Base-by-base conservation (phyloP, 164 flowering plant species). In the Piper longum region DNA sequence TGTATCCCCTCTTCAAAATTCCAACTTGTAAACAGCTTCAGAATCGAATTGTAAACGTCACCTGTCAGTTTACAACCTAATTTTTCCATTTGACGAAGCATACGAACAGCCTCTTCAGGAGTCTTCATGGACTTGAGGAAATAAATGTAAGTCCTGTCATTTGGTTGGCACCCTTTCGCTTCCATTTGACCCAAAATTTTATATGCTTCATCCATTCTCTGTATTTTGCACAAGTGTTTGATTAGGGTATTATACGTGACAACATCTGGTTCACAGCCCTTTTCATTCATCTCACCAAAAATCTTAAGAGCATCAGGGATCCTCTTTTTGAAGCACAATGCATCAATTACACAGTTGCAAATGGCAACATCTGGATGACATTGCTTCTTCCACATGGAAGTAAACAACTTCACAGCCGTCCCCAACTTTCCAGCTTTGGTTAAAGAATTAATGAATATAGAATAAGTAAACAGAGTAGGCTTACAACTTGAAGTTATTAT, bases 241-340 rank as follows among this genome's bases (percentile, higher is more conserved):
- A 93, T 83, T 5, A 93, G 81, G 6, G 95, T 73, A 71, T 90
- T 90, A 72, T 90, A 93, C 2, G 99, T 88, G 0, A 71, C 89
- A 41, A 67, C 83, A 71, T 90, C 76, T 0, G 89, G 89, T 9
- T 56, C 61, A 61, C 88, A 85, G 41, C 79, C 86, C 63, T 69
- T 67, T 45, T 80, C 87, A 26, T 78, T 81, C 99, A 90, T 90
- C 56, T 80, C 88, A 56, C 63, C 36, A 43, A 90, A 78, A 18
- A 93, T 76, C 8, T 73, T 79, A 65, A 88, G 76, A 48, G 97
- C 97, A 68, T 87, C 82, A 1, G 91, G 92, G 36, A 93, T 77
- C 74, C 81, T 81, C 76, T 90, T 93, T 85, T 93, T 90, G 79
- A 88, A 93, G 74, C 99, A 93, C 71, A 90, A 76, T 0, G 85